These are phyloP conservation scores for Neltuma alba DNA, from an alignment of 306 rosid genomes.

Conservation along the genomic window DNA sequence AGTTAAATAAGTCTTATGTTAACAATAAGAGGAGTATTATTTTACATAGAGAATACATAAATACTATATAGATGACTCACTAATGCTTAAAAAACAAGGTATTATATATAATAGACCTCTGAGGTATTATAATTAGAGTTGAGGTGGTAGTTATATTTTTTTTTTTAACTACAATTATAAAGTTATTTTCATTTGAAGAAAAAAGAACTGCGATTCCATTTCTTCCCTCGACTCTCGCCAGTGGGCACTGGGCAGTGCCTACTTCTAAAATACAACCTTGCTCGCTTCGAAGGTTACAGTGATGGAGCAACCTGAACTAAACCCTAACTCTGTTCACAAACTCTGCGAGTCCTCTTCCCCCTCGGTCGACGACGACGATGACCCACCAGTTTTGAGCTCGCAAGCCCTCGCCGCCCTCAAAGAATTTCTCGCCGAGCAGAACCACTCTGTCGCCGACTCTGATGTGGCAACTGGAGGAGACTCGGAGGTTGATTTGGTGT, in stretches of 20 bases:
- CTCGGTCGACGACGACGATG: constrained; percentile 51
- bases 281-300: background rate
- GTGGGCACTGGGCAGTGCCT: too few relatives aligned
- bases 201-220: background rate
- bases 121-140: too few relatives aligned
- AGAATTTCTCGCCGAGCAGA: constrained; percentile 78
- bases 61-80: too few relatives aligned
- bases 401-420: constrained; percentile 79
- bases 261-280: background rate
- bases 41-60: too few relatives aligned
- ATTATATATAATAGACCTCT: too few relatives aligned
- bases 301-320: constrained; percentile 43
- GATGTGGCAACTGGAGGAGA: constrained; percentile 36
- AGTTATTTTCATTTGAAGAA: too few relatives aligned
- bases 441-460: constrained; percentile 36
- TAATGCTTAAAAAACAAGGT: too few relatives aligned
- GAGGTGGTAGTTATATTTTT: too few relatives aligned
- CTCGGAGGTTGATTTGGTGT: constrained; percentile 61
- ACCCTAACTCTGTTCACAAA: constrained; percentile 39
- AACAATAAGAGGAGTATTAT: too few relatives aligned
- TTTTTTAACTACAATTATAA: too few relatives aligned
- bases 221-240: background rate
- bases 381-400: constrained; percentile 67
- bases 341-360: constrained; percentile 27
- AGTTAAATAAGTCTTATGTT: too few relatives aligned